Conservation (phyloP, 2,329 filamentous ascomycete genomes). For the Fusarium azukiicola region DNA sequence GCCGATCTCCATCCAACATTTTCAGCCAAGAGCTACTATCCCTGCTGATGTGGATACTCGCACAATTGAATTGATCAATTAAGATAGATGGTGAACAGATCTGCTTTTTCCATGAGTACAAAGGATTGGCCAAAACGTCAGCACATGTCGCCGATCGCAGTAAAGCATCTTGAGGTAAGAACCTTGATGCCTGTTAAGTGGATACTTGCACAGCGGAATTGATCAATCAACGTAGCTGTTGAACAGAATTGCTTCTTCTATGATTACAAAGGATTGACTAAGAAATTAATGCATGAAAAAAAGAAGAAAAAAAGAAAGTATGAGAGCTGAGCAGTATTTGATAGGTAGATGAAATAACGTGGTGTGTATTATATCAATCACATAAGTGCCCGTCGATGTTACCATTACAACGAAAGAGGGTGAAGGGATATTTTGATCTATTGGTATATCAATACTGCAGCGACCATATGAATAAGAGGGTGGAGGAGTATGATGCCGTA, state of each 20-base stretch:
- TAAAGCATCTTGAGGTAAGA: constrained; percentile 4
- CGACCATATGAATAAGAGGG: constrained; percentile 20
- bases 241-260: not conserved
- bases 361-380: not conserved
- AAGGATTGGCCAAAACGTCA: constrained; percentile 2
- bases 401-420: constrained; percentile 26
- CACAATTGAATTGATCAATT: constrained; percentile 19
- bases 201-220: not conserved
- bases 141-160: not conserved
- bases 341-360: not conserved
- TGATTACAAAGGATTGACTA: constrained; percentile 3
- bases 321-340: not conserved
- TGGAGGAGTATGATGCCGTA: constrained; percentile 12
- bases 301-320: not conserved
- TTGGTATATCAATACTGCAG: constrained; percentile 27
- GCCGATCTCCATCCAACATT: constrained; percentile 15
- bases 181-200: not conserved
- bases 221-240: constrained; percentile 3
- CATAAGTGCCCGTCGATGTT: not conserved
- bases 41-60: constrained; percentile 20
- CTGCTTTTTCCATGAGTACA: not conserved
- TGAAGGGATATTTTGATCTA: constrained; percentile 28
- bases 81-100: constrained; percentile 12
- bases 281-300: not conserved
- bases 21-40: constrained; percentile 19